Evolutionary conservation across 345 rosid species (phyloP).

Genomic region (Psidium guajava): DNA sequence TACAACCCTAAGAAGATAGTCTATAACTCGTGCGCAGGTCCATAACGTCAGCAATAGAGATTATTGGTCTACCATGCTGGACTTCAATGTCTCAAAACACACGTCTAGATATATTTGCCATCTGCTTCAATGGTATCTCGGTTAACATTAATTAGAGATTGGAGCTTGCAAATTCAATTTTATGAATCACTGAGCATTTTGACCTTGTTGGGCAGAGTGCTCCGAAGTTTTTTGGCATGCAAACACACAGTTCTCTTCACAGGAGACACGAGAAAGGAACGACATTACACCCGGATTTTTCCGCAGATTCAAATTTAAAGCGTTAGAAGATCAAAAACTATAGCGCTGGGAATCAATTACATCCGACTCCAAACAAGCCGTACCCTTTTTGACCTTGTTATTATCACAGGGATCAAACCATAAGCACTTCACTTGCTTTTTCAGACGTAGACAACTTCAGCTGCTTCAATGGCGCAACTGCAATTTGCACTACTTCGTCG

Average conservation of each 20-base stretch:
- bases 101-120: not conserved
- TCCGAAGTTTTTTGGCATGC: not conserved
- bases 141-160: not conserved
- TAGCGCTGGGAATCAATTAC: not conserved
- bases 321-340: not conserved
- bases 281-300: fast-evolving
- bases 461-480: fast-evolving
- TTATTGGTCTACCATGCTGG: not conserved
- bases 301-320: not conserved
- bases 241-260: not conserved
- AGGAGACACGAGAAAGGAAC: fast-evolving
- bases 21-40: not conserved
- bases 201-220: fast-evolving
- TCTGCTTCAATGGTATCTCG: fast-evolving
- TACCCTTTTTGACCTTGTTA: not conserved
- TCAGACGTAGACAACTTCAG: not conserved
- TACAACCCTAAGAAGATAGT: not conserved
- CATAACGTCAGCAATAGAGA: not conserved
- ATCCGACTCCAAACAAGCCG: too few relatives aligned
- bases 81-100: not conserved
- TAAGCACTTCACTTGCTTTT: not conserved
- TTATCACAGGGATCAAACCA: fast-evolving
- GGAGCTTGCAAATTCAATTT: not conserved
- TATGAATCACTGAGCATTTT: not conserved
- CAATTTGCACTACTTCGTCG: not conserved